Conservation (phyloP, 2,329 filamentous ascomycete genomes). For the Tolypocladium ophioglossoides region DNA sequence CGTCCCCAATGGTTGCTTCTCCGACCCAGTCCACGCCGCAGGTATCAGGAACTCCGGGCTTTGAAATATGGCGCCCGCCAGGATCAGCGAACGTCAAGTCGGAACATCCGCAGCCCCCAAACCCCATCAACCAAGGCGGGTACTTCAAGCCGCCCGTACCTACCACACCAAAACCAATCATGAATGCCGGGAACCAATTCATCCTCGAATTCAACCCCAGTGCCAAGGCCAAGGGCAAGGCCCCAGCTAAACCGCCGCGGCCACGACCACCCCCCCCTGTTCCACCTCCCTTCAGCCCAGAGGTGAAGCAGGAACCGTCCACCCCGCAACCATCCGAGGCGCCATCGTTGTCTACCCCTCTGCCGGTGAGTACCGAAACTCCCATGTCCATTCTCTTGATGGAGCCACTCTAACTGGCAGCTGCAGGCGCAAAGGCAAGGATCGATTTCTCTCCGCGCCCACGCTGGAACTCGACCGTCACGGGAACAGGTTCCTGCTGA, state of each 20-base stretch:
- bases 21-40: conserved; percentile 8
- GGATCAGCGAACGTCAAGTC: conserved; percentile 13
- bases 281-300: conserved; percentile 12
- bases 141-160: conserved; percentile 28
- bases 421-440: conserved; percentile 16
- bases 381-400: neutral
- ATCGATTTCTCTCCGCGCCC: conserved; percentile 17
- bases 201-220: conserved; percentile 24
- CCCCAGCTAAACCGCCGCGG: conserved; percentile 21
- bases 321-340: conserved; percentile 16
- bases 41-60: conserved; percentile 23
- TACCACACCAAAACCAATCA: conserved; percentile 26
- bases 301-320: conserved; percentile 19
- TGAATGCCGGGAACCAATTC: conserved; percentile 23
- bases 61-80: conserved; percentile 27
- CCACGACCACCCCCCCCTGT: conserved; percentile 13
- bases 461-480: conserved; percentile 23
- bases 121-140: conserved; percentile 9
- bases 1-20: conserved; percentile 10
- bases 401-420: neutral
- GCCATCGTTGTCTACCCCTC: conserved; percentile 12
- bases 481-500: conserved; percentile 34
- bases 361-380: conserved; percentile 13
- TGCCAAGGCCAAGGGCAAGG: conserved; percentile 22
- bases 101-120: conserved; percentile 13